phyloP scores from a whole-genome alignment of 2,329 filamentous ascomycete species.

The Gaeumannomyces sp. region DNA sequence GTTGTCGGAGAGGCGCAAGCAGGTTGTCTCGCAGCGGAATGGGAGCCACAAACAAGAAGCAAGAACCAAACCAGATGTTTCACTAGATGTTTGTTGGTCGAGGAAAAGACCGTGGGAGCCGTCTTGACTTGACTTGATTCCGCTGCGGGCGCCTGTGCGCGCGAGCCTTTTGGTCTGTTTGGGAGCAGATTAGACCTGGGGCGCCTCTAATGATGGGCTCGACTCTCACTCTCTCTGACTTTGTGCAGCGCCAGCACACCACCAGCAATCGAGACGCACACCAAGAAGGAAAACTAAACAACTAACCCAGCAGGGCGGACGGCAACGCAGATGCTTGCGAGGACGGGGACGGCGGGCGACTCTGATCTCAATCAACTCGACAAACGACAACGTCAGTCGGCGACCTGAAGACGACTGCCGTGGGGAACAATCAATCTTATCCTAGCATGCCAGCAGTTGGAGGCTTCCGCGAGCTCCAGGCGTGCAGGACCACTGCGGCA shows the following conservation, averaged over 20 bases:
- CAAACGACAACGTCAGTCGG: not conserved
- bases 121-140: not conserved
- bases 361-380: not conserved
- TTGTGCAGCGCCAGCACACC: not conserved
- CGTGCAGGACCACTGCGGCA: not conserved
- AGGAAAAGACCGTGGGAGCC: not conserved
- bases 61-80: not conserved
- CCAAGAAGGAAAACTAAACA: not conserved
- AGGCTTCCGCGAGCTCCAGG: not conserved
- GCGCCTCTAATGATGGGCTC: not conserved
- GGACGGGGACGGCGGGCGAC: not conserved
- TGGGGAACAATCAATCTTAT: not conserved
- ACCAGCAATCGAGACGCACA: not conserved
- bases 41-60: not conserved
- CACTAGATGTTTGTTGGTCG: not conserved
- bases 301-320: slow-evolving; percentile 1
- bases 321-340: not conserved
- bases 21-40: not conserved
- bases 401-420: not conserved
- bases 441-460: not conserved
- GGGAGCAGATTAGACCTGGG: not conserved
- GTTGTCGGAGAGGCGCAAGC: not conserved
- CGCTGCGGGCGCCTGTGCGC: not conserved
- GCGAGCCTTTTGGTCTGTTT: not conserved
- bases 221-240: not conserved